Evolutionary conservation across 805 yeast genomes (phyloP).

Genomic region (Cyberlindnera petersonii): DNA sequence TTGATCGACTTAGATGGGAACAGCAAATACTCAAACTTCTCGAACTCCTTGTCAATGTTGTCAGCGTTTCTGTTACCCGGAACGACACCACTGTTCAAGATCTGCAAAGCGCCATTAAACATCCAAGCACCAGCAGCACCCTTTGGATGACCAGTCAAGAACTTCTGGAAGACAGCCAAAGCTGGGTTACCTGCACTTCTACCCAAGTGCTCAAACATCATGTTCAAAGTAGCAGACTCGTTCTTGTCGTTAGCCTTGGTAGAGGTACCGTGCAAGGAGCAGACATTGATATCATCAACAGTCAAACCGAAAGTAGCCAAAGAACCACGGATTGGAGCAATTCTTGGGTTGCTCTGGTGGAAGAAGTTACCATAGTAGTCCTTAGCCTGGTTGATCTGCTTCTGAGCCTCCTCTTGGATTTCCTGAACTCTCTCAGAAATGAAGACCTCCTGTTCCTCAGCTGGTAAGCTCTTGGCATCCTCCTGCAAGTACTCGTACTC

Average conservation of each 20-base stretch:
- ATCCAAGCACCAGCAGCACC: slow-evolving; percentile 99
- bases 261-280: slow-evolving; percentile 99
- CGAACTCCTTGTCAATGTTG: slow-evolving; percentile 80
- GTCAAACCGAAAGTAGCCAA: slow-evolving; percentile 91
- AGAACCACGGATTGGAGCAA: slow-evolving; percentile 96
- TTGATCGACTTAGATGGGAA: slow-evolving; percentile 91
- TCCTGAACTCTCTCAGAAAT: slow-evolving; percentile 83
- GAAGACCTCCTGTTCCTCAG: slow-evolving; percentile 53
- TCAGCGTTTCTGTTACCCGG: slow-evolving; percentile 99
- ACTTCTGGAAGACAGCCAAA: slow-evolving; percentile 97
- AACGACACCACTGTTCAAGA: slow-evolving; percentile 85
- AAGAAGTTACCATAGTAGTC: slow-evolving; percentile 94
- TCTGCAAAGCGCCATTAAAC: slow-evolving; percentile 97
- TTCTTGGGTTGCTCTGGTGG: slow-evolving; percentile 85
- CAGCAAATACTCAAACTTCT: slow-evolving; percentile 81
- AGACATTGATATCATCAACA: slow-evolving; percentile 91
- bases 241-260: slow-evolving; percentile 98
- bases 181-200: slow-evolving; percentile 98
- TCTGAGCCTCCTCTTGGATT: slow-evolving; percentile 75
- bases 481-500: slow-evolving; percentile 69
- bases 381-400: slow-evolving; percentile 86
- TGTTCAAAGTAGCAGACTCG: slow-evolving; percentile 86
- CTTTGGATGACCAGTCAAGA: slow-evolving; percentile 99
- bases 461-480: slow-evolving; percentile 56
- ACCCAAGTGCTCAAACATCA: slow-evolving; percentile 93